phyloP scores from a whole-genome alignment of 768 basidiomycete species.

The Coprinopsis sp. region DNA sequence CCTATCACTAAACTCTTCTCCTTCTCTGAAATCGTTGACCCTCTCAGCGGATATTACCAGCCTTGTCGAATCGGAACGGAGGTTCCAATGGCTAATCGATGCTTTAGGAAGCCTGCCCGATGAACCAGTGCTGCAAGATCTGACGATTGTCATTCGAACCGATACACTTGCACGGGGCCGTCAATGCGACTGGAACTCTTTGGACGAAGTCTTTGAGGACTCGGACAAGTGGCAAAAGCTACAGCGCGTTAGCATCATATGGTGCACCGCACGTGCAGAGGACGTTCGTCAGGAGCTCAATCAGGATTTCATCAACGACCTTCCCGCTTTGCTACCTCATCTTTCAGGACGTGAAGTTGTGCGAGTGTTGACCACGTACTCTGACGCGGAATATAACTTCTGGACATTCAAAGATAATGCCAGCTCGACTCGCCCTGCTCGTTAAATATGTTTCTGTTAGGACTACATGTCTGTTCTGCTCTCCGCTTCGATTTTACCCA shows the following conservation, averaged over 20 bases:
- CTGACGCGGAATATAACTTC: constrained; percentile 10
- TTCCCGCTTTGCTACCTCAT: constrained; percentile 7
- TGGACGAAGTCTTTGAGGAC: constrained; percentile 1
- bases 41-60: constrained; percentile 7
- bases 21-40: constrained; percentile 1
- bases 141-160: constrained; percentile 9
- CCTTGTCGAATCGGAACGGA: not conserved
- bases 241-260: constrained; percentile 3
- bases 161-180: constrained; percentile 2
- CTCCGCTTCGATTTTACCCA: too few species aligned
- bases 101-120: not conserved
- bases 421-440: not conserved
- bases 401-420: constrained; percentile 6
- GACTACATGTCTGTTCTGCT: too few species aligned
- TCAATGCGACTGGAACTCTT: constrained; percentile 6
- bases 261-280: constrained; percentile 7
- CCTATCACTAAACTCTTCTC: not conserved
- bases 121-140: not conserved
- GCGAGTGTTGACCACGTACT: constrained; percentile 7
- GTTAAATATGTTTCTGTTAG: too few species aligned
- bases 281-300: constrained; percentile 7
- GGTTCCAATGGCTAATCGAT: constrained; percentile 7
- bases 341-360: constrained; percentile 2
- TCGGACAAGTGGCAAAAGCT: constrained; percentile 1
- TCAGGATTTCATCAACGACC: constrained; percentile 2